These are phyloP conservation scores for Lolium perenne DNA, from an alignment of 176 grass and related monocot genomes.

Conservation along the genomic window DNA sequence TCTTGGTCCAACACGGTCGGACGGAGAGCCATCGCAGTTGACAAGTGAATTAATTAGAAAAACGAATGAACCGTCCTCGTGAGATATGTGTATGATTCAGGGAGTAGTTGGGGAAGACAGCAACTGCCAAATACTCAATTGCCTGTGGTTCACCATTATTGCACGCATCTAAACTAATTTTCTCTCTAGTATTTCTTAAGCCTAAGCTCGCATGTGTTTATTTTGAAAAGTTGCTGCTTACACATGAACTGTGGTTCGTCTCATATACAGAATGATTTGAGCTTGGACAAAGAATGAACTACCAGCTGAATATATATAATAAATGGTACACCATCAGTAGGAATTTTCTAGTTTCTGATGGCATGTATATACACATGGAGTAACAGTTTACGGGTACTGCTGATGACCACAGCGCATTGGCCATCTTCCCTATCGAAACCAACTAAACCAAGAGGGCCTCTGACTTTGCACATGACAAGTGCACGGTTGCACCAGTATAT, in stretches of 20 bases:
- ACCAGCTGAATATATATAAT: no score
- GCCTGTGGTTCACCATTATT: background rate
- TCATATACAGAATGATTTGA: no score
- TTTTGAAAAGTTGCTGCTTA: no score
- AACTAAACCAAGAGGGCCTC: conserved; percentile 10
- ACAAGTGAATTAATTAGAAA: background rate
- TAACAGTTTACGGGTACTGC: background rate
- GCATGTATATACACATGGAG: conserved; percentile 12
- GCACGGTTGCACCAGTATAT: conserved; percentile 25
- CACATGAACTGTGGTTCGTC: no score
- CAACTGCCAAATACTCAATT: background rate
- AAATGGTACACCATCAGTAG: background rate
- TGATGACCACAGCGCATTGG: background rate
- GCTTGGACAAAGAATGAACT: no score
- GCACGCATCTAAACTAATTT: background rate
- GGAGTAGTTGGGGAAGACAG: conserved; percentile 30
- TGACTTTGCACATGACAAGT: conserved; percentile 35
- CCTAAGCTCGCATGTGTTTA: background rate
- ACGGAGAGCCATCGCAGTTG: conserved; percentile 25
- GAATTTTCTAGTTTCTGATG: conserved; percentile 30
- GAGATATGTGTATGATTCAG: conserved; percentile 1
- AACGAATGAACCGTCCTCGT: background rate
- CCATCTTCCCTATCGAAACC: conserved; percentile 5
- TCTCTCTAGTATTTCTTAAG: background rate
- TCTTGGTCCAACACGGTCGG: background rate